Conservation (phyloP, 169 alveolate species). For the Cryptosporidium xiaoi region DNA sequence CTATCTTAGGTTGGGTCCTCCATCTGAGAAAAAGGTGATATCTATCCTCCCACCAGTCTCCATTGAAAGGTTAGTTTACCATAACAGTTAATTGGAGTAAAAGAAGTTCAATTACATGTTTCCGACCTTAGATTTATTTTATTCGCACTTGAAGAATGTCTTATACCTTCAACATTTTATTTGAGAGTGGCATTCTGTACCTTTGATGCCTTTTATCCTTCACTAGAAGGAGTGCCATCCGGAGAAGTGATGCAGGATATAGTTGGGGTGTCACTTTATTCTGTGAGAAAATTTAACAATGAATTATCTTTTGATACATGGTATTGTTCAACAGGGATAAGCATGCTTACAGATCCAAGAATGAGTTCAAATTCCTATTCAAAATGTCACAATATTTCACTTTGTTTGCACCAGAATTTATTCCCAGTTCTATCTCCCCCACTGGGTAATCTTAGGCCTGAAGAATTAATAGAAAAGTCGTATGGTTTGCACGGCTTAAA, state of each 20-base stretch:
- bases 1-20: slow-evolving; percentile 27
- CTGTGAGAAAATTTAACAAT: slow-evolving; percentile 11
- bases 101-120: background rate
- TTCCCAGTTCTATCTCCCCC: slow-evolving; percentile 40
- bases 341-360: slow-evolving; percentile 26
- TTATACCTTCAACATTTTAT: slow-evolving; percentile 39
- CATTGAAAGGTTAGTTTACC: slow-evolving; percentile 48
- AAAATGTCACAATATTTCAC: slow-evolving; percentile 38
- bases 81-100: background rate
- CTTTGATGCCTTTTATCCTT: slow-evolving; percentile 67
- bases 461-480: slow-evolving; percentile 39
- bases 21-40: background rate
- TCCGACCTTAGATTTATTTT: slow-evolving; percentile 38
- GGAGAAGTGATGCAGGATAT: slow-evolving; percentile 64
- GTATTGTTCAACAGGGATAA: slow-evolving; percentile 15
- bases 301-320: slow-evolving; percentile 12
- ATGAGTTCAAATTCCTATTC: slow-evolving; percentile 9
- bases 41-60: slow-evolving; percentile 51
- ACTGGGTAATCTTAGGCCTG: background rate
- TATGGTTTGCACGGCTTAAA: slow-evolving; percentile 25
- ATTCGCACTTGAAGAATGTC: slow-evolving; percentile 54
- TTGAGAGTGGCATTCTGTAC: slow-evolving; percentile 55
- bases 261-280: slow-evolving; percentile 48
- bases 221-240: slow-evolving; percentile 59
- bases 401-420: slow-evolving; percentile 45